Conservation (phyloP, 371 early-diverging fungal species). For the Mucor sp. region DNA sequence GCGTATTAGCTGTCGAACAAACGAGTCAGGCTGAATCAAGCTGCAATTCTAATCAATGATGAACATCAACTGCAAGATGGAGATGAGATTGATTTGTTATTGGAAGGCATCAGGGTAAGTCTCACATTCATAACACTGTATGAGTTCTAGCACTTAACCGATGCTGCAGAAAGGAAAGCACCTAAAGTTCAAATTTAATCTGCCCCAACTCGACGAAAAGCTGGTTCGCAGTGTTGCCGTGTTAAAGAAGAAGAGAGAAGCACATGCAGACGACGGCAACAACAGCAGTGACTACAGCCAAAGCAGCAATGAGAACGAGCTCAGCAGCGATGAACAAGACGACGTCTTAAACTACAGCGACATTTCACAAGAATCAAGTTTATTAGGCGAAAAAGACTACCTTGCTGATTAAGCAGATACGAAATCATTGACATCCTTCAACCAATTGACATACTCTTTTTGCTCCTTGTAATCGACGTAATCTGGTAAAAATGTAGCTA, state of each 20-base stretch:
- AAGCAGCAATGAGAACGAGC: neutral
- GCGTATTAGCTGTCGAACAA: neutral
- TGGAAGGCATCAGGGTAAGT: neutral
- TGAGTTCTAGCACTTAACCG: neutral
- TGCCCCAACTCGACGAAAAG: neutral
- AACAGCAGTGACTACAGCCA: neutral
- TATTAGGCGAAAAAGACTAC: neutral
- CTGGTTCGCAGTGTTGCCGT: neutral
- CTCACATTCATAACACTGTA: neutral
- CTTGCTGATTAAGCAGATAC: conserved; percentile 62
- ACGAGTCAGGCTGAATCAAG: neutral
- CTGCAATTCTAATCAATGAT: neutral
- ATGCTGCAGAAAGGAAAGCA: neutral
- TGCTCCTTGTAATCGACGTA: conserved; percentile 96
- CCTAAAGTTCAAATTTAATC: neutral
- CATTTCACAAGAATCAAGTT: conserved; percentile 10
- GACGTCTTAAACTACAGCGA: neutral
- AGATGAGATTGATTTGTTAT: conserved; percentile 1
- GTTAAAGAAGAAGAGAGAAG: neutral
- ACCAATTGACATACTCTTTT: conserved; percentile 89
- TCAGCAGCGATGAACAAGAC: neutral
- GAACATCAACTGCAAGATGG: conserved; percentile 1
- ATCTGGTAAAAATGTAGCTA: conserved; percentile 84
- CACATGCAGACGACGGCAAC: neutral
- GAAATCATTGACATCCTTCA: conserved; percentile 78